Evolutionary conservation across 2,329 filamentous ascomycete genomes (phyloP), one percentile per base, ranked within the genome.

Genomic region (Lecanicillium sp.): DNA sequence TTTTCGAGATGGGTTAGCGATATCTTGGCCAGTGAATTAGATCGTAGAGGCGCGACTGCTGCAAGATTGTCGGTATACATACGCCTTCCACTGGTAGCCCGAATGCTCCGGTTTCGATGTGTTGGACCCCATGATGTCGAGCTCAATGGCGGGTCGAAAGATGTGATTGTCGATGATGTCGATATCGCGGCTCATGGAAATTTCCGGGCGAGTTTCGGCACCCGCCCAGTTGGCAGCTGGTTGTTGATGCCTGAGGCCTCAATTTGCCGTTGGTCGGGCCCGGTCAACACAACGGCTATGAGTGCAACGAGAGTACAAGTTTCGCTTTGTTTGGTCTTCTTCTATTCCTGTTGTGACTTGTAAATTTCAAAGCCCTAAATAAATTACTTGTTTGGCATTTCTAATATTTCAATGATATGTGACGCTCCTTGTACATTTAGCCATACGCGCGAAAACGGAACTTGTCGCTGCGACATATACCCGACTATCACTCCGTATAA

Each of bases 61-160:
- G 22, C 22, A 25, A 25, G 17, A 35, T 25, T 33, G 28, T 5
- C 9, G 12, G 20, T 9, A 12, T 33, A 62, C 73, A 50, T 63
- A 78, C 74, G 68, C 66, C 57, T 73, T 75, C 74, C 73, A 78
- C 52, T 62, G 53, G 54, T 63, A 54, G 41, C 41, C 37, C 54
- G 61, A 51, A 43, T 52, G 52, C 37, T 58, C 53, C 50, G 67
- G 67, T 60, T 77, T 77, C 45, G 73, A 78, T 51, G 70, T 63
- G 62, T 59, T 69, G 53, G 70, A 65, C 60, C 73, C 73, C 73
- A 78, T 78, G 55, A 52, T 67, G 58, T 59, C 51, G 59, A 37
- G 34, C 33, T 40, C 31, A 38, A 42, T 42, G 51, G 40, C 31
- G 12, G 32, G 16, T 18, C 27, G 15, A 50, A 49, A 41, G 47